These are phyloP conservation scores for Hansenula anomala DNA, from an alignment of 1,139 yeast species.

Conservation along the genomic window DNA sequence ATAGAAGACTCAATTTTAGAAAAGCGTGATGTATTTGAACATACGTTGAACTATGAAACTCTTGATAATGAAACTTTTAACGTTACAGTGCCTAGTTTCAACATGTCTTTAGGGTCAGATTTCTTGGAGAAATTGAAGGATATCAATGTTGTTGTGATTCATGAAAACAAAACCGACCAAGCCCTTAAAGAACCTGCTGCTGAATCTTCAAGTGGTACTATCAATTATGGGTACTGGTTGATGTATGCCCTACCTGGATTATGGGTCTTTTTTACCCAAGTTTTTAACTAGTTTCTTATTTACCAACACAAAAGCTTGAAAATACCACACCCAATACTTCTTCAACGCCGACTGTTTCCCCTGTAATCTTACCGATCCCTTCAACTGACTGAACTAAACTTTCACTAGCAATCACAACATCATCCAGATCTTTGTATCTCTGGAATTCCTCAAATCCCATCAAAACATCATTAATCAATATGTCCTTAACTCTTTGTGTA, in stretches of 20 bases:
- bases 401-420: constrained; percentile 79
- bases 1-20: not conserved
- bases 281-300: constrained; percentile 31
- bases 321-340: constrained; percentile 90
- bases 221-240: too few species aligned
- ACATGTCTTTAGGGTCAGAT: not conserved
- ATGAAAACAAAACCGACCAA: too few species aligned
- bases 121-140: not conserved
- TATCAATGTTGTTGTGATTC: not conserved
- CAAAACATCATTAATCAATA: constrained; percentile 67
- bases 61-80: too few species aligned
- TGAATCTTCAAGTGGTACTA: too few species aligned
- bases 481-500: constrained; percentile 71
- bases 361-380: constrained; percentile 90
- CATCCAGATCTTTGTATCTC: constrained; percentile 47
- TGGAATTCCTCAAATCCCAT: constrained; percentile 64
- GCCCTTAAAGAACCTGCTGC: too few species aligned
- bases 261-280: not conserved
- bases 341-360: constrained; percentile 83
- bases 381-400: constrained; percentile 70
- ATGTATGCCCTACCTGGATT: too few species aligned
- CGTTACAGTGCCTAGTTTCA: not conserved
- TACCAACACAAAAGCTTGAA: constrained; percentile 90
- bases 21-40: not conserved
- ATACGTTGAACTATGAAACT: not conserved